Evolutionary conservation across 2,329 filamentous ascomycete genomes (phyloP).

Genomic region (Mariannaea sp.): DNA sequence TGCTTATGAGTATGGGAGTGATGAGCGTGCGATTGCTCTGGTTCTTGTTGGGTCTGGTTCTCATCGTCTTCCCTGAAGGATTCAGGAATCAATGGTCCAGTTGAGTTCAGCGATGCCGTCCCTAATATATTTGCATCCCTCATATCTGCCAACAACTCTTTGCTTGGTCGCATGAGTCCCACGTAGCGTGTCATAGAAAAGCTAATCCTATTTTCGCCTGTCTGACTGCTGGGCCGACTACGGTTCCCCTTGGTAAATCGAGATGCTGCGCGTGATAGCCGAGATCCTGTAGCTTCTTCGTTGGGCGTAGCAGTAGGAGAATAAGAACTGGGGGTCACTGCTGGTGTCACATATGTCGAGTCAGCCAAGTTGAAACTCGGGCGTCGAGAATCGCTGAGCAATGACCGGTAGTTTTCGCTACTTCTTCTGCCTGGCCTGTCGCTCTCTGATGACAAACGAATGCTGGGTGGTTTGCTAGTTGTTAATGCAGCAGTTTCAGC

Average conservation of each 20-base stretch:
- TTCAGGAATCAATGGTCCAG: slow-evolving; percentile 34
- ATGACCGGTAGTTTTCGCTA: slow-evolving; percentile 47
- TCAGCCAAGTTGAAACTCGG: slow-evolving; percentile 58
- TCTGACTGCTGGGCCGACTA: slow-evolving; percentile 63
- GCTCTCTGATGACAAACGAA: slow-evolving; percentile 61
- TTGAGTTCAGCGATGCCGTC: slow-evolving; percentile 36
- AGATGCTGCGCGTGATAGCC: slow-evolving; percentile 62
- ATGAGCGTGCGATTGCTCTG: slow-evolving; percentile 23
- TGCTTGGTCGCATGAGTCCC: slow-evolving; percentile 56
- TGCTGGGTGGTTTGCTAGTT: slow-evolving; percentile 50
- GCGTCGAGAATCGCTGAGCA: slow-evolving; percentile 49
- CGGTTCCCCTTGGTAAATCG: slow-evolving; percentile 55
- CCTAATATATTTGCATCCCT: slow-evolving; percentile 32
- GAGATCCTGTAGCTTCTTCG: slow-evolving; percentile 60
- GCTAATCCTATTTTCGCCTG: slow-evolving; percentile 62
- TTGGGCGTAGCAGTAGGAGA: slow-evolving; percentile 50
- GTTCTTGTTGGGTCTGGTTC: slow-evolving; percentile 30
- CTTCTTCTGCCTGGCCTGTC: slow-evolving; percentile 56
- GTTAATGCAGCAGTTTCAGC: slow-evolving; percentile 26
- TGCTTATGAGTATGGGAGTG: slow-evolving; percentile 39
- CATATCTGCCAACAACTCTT: slow-evolving; percentile 45
- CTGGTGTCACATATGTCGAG: slow-evolving; percentile 46
- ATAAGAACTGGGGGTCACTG: slow-evolving; percentile 43
- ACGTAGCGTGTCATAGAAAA: slow-evolving; percentile 61
- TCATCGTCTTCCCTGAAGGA: slow-evolving; percentile 31